Evolutionary conservation across 495 filamentous ascomycete species (phyloP).

Genomic region (Podospora pseudocomata): DNA sequence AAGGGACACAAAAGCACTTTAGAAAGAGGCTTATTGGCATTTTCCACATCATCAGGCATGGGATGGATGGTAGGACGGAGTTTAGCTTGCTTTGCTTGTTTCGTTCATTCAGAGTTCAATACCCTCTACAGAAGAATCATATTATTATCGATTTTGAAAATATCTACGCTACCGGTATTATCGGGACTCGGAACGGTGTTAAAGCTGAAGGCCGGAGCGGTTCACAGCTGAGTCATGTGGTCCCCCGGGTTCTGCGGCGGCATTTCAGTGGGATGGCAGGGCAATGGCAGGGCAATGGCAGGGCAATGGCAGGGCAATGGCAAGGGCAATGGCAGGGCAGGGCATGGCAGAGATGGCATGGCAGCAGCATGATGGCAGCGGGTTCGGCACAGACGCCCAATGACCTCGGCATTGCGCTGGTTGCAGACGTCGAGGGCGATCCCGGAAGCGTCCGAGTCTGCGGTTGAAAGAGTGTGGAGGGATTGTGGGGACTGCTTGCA

Average conservation of each 20-base stretch:
- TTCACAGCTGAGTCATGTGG: neutral
- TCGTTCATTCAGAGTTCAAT: neutral
- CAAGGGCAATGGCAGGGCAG: neutral
- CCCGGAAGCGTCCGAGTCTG: slow-evolving; percentile 34
- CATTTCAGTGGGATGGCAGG: neutral
- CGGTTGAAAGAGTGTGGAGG: neutral
- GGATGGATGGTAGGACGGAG: slow-evolving; percentile 4
- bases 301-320: neutral
- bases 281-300: neutral
- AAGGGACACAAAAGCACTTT: slow-evolving; percentile 13
- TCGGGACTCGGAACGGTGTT: neutral
- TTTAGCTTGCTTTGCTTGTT: neutral
- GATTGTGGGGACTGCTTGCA: slow-evolving; percentile 8
- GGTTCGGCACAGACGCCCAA: slow-evolving; percentile 6
- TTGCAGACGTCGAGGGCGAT: slow-evolving; percentile 8
- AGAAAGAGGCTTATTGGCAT: slow-evolving; percentile 4
- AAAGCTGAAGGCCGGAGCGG: neutral
- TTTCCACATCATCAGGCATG: neutral
- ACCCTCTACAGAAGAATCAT: slow-evolving; percentile 8
- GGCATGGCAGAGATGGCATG: neutral
- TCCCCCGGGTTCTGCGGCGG: slow-evolving; percentile 4
- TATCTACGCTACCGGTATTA: neutral
- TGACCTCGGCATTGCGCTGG: slow-evolving; percentile 23
- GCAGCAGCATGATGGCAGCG: neutral
- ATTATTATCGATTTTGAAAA: neutral